phyloP scores from a whole-genome alignment of 352 stramenopile species.

The Phytopythium aichiense region DNA sequence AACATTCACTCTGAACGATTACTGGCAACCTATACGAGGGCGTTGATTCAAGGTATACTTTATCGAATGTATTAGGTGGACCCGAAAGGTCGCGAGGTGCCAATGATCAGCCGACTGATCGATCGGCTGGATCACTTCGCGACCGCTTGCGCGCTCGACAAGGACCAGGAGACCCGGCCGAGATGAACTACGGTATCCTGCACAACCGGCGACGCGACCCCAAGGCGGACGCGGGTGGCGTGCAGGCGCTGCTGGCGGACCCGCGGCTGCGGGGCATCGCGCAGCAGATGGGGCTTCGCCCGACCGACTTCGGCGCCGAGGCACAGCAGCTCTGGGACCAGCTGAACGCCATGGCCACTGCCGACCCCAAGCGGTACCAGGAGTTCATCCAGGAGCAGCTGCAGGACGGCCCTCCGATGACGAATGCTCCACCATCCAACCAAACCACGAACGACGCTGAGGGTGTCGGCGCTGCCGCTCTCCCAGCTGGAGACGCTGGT shows the following conservation, averaged over 20 bases:
- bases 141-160: neutral
- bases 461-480: too few relatives aligned
- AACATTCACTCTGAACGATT: neutral
- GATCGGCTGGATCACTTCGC: neutral
- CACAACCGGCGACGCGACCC: slow-evolving; percentile 58
- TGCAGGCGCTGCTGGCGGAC: slow-evolving; percentile 46
- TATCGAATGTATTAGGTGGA: neutral
- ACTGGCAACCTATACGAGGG: neutral
- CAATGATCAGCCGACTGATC: neutral
- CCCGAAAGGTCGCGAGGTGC: neutral
- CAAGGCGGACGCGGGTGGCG: slow-evolving; percentile 13
- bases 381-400: slow-evolving; percentile 83
- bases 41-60: neutral
- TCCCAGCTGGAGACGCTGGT: neutral
- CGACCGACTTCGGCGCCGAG: slow-evolving; percentile 60
- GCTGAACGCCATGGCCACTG: slow-evolving; percentile 66
- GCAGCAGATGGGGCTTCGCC: slow-evolving; percentile 76
- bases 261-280: slow-evolving; percentile 71
- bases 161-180: too few relatives aligned
- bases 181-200: slow-evolving; percentile 86
- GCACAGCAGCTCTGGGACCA: slow-evolving; percentile 68
- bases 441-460: neutral
- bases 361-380: slow-evolving; percentile 67
- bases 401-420: slow-evolving; percentile 42
- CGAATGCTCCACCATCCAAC: neutral